phyloP scores from a whole-genome alignment of 164 flowering plant genomes.

The Tetrastigma voinierianum region DNA sequence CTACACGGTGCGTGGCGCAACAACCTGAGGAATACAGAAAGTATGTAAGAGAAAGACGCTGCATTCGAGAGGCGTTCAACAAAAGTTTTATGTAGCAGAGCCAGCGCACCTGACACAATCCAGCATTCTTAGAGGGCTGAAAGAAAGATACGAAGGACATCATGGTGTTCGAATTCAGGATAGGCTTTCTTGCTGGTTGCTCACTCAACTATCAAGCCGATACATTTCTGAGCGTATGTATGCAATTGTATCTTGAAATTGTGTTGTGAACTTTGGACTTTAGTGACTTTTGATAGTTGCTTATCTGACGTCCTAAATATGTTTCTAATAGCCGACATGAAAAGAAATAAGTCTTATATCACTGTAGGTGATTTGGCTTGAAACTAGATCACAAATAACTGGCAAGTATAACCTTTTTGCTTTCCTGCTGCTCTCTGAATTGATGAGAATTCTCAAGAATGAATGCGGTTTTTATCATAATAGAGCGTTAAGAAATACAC shows the following conservation, averaged over 20 bases:
- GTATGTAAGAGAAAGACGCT: conserved; percentile 89
- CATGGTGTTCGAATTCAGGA: conserved; percentile 88
- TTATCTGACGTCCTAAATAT: too few species aligned
- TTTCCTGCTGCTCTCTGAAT: too few species aligned
- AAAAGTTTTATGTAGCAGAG: conserved; percentile 79
- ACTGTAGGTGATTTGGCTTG: too few species aligned
- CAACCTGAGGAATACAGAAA: conserved; percentile 82
- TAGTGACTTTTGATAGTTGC: too few species aligned
- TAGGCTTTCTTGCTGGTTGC: conserved; percentile 77
- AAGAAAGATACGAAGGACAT: conserved; percentile 73
- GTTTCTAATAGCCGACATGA: too few species aligned
- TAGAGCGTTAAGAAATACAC: too few species aligned
- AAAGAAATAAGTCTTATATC: too few species aligned
- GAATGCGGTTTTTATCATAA: too few species aligned
- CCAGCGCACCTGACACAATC: conserved; percentile 72
- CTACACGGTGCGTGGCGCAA: conserved; percentile 83
- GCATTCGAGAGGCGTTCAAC: conserved; percentile 87
- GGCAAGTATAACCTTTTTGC: too few species aligned
- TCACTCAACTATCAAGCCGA: conserved; percentile 63
- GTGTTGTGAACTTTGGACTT: too few species aligned
- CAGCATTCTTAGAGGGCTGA: conserved; percentile 74
- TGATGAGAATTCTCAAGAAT: too few species aligned
- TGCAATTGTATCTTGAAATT: not conserved
- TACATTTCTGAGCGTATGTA: conserved; percentile 70
- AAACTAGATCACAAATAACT: too few species aligned